Conservation (phyloP, 163 green algal genomes). For the Scenedesmus sp. region DNA sequence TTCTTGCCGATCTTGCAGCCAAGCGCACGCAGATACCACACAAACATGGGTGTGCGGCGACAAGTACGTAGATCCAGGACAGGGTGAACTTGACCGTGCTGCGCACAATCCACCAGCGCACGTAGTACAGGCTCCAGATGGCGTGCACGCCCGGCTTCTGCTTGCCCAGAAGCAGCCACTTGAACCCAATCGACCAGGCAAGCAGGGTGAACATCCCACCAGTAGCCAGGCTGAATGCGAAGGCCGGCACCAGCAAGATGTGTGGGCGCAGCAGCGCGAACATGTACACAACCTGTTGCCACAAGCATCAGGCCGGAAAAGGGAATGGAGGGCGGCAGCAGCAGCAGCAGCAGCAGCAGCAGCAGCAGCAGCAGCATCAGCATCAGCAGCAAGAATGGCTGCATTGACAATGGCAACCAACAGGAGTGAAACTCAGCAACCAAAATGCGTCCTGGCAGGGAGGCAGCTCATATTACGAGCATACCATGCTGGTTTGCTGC, state of each 20-base stretch:
- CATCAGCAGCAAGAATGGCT: too few relatives aligned
- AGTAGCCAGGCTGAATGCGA: not conserved
- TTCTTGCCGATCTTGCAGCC: constrained; percentile 19
- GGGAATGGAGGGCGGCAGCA: too few relatives aligned
- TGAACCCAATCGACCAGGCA: not conserved
- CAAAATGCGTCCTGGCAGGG: too few relatives aligned
- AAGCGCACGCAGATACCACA: constrained; percentile 23
- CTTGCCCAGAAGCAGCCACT: not conserved
- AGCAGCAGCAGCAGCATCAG: too few relatives aligned
- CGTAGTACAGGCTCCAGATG: constrained; percentile 5
- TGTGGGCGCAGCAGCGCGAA: not conserved
- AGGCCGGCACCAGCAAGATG: not conserved
- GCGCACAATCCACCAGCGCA: not conserved
- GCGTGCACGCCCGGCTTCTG: not conserved
- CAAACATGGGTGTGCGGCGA: not conserved
- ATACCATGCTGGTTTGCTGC: too few relatives aligned
- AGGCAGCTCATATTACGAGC: too few relatives aligned
- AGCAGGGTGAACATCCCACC: not conserved
- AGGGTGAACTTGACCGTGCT: not conserved
- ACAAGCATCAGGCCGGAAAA: too few relatives aligned
- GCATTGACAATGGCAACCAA: too few relatives aligned
- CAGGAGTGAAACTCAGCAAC: too few relatives aligned
- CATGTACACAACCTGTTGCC: not conserved
- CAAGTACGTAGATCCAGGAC: not conserved
- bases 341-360: too few relatives aligned